These are phyloP conservation scores for Moringa oleifera DNA, from an alignment of 345 rosid genomes.

Conservation along the genomic window DNA sequence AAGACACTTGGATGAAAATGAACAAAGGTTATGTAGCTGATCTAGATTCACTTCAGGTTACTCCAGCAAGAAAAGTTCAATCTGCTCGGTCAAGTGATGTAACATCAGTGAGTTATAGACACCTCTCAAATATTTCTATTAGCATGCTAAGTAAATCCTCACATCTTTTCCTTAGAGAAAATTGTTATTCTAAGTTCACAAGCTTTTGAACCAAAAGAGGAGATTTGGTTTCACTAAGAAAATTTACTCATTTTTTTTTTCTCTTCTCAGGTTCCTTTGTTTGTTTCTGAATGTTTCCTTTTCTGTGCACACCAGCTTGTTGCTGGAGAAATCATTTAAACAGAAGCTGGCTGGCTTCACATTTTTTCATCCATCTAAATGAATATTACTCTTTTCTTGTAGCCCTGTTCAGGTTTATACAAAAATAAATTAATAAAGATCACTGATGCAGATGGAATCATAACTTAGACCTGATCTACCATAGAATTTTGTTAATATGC, in stretches of 20 bases:
- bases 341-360: background rate
- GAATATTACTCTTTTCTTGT: background rate
- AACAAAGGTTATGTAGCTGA: slow-evolving; percentile 81
- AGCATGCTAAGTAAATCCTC: background rate
- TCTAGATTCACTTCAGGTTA: slow-evolving; percentile 69
- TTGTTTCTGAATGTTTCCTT: slow-evolving; percentile 5
- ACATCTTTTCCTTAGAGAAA: background rate
- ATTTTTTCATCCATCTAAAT: background rate
- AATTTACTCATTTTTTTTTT: background rate
- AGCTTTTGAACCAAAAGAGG: slow-evolving; percentile 1
- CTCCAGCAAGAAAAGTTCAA: slow-evolving; percentile 72
- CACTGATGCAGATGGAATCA: background rate
- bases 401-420: background rate
- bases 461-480: no score
- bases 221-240: background rate
- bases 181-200: background rate
- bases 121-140: slow-evolving; percentile 10
- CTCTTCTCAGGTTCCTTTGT: slow-evolving; percentile 6
- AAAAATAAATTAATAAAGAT: no score
- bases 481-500: background rate
- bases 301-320: background rate
- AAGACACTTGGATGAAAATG: slow-evolving; percentile 90
- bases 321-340: background rate
- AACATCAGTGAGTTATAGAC: slow-evolving; percentile 59
- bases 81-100: slow-evolving; percentile 41